Evolutionary conservation across 306 rosid genomes (phyloP), one percentile per base, ranked within the genome.

Genomic region (Cucumis hystrix): DNA sequence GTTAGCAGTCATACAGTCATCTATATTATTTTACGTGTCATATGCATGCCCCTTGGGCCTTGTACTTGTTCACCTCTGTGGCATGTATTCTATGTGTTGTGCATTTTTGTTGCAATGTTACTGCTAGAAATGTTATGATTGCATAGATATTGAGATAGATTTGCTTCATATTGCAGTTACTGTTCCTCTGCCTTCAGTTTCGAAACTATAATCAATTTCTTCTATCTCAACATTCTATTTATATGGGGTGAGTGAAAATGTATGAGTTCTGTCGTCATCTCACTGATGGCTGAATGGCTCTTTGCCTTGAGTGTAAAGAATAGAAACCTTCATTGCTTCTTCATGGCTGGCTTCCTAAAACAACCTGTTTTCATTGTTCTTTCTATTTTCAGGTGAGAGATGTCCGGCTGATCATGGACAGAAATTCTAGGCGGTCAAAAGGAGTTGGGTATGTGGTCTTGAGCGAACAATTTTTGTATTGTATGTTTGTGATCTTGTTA

Each of bases 401-500:
- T 87, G 99, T 96, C 17, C 95, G 99, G 73, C 87, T 96, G 85
- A 96, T 96, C 85, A 92, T 92, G 99, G 99, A 96, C 88, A 87
- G 99, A 91, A 92, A 92, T 81, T 92, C 99, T 69, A 96, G 98
- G 84, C 89, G 99, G 60, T 96, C 99, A 54, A 96, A 96, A 84
- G 99, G 99, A 87, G 99, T 95, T 88, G 99, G 99, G 99, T 95
- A 92, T 87, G 97, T 79, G 77, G 76, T 81, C 55, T 70, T 80
- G 59, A 81, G 56, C 54, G 71, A 73, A 61, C 70, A 79, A 61
- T 62, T 56, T 78, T 33, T 79, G 23, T 37, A 68, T 76, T 76
- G 67, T 39, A 71, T 74, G 89, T 82, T 78, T 83, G 90, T 82
- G 78, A 81, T 87, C 83, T 76, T 82, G 84, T 71, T 80, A 84